Percentiles rank a stretch among this genome's conserved stretches.
Evolutionary conservation across 148 eudicot species (phyloP).

Genomic region (Silene uniflora): DNA sequence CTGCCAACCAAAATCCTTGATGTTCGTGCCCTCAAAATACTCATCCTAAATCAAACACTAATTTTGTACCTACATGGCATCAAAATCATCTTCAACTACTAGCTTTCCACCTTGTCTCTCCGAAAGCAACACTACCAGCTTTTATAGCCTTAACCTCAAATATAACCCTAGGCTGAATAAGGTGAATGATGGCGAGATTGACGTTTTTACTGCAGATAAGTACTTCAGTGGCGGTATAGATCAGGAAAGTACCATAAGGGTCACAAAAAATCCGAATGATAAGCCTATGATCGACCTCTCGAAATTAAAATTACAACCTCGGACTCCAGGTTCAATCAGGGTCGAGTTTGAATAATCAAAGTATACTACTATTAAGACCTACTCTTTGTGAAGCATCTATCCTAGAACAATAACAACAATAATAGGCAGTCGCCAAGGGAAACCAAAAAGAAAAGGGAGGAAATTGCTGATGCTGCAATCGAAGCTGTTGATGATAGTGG

Average conservation of each 20-base stretch:
- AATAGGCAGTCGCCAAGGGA: too few species aligned
- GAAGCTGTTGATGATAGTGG: too few species aligned
- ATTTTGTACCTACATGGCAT: constrained; percentile 22
- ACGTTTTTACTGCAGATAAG: constrained; percentile 62
- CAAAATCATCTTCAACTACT: constrained; percentile 17
- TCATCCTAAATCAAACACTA: neutral
- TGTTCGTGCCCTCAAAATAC: constrained; percentile 11
- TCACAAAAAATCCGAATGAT: neutral
- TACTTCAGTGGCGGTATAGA: constrained; percentile 47
- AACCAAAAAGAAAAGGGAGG: rapidly evolving
- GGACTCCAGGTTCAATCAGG: constrained; percentile 54
- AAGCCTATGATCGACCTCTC: neutral
- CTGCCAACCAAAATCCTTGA: neutral
- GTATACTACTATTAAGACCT: constrained; percentile 30
- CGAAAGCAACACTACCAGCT: constrained; percentile 23
- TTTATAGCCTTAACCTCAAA: constrained; percentile 27
- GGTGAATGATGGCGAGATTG: constrained; percentile 52
- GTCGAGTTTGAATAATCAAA: constrained; percentile 64
- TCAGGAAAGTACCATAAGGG: constrained; percentile 8
- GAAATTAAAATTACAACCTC: constrained; percentile 18
- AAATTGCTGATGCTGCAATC: too few species aligned
- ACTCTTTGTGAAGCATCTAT: too few species aligned
- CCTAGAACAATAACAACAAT: too few species aligned
- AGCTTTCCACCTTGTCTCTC: constrained; percentile 20
- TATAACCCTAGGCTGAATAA: constrained; percentile 11